Conservation (phyloP, 352 stramenopile genomes). For the Blastocystis sp. region DNA sequence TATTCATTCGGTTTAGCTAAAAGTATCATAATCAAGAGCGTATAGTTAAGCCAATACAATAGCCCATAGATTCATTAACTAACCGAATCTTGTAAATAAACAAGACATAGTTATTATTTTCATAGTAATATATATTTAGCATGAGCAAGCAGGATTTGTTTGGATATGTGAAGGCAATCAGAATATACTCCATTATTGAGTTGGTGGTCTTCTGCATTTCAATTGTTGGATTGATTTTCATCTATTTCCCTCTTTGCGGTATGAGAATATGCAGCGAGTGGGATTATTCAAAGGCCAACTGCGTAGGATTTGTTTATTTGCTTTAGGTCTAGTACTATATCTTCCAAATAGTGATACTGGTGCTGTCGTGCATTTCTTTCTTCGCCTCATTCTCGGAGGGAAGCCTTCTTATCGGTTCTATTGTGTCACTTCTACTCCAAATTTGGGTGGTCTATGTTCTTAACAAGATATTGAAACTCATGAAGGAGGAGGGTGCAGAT, state of each 20-base stretch:
- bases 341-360: neutral
- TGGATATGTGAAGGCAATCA: constrained; percentile 5
- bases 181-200: constrained; percentile 16
- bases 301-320: neutral
- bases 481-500: neutral
- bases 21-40: too few relatives aligned
- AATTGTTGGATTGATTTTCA: constrained; percentile 36
- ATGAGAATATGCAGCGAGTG: neutral
- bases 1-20: too few relatives aligned
- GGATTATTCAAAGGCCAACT: neutral
- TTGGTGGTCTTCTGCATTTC: neutral
- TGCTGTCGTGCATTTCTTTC: neutral
- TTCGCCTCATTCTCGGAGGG: neutral
- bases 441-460: neutral
- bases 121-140: neutral
- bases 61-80: too few relatives aligned
- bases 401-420: neutral
- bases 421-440: neutral
- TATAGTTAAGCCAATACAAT: too few relatives aligned
- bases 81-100: too few relatives aligned
- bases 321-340: neutral
- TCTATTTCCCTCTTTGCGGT: constrained; percentile 15
- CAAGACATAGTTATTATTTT: too few relatives aligned
- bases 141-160: neutral
- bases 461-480: neutral